Conservation (phyloP, 805 yeast species). For the Saccharomycodes ludwigii region DNA sequence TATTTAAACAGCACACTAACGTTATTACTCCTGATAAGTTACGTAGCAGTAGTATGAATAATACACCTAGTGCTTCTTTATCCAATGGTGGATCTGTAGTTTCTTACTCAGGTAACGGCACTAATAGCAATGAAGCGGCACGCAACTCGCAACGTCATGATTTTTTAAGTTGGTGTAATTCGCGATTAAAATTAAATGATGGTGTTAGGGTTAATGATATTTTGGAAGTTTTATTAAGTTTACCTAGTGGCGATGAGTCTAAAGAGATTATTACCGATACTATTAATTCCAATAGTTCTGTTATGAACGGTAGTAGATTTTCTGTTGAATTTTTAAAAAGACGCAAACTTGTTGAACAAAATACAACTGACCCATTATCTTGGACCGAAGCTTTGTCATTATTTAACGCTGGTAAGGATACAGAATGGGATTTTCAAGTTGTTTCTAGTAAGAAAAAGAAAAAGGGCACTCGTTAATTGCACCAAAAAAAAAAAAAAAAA, state of each 20-base stretch:
- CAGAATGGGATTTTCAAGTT: conserved; percentile 55
- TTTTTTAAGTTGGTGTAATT: conserved; percentile 61
- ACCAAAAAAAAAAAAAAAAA: neutral
- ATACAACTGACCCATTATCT: conserved; percentile 35
- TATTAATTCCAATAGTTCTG: conserved; percentile 73
- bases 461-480: neutral
- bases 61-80: conserved; percentile 10
- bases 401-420: conserved; percentile 28
- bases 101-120: conserved; percentile 19
- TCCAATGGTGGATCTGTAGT: conserved; percentile 13
- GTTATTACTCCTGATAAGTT: too few species aligned
- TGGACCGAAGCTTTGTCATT: conserved; percentile 64
- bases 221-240: conserved; percentile 62
- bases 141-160: conserved; percentile 40
- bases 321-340: conserved; percentile 81
- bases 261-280: conserved; percentile 85
- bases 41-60: too few species aligned
- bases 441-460: conserved; percentile 41
- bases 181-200: conserved; percentile 53
- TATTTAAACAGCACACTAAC: too few species aligned
- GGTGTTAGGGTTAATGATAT: conserved; percentile 72
- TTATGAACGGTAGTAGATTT: conserved; percentile 90
- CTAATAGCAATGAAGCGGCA: too few species aligned
- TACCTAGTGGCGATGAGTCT: conserved; percentile 68
- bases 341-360: conserved; percentile 57